Evolutionary conservation across 768 basidiomycete species (phyloP).

Genomic region (Zangia roseola): DNA sequence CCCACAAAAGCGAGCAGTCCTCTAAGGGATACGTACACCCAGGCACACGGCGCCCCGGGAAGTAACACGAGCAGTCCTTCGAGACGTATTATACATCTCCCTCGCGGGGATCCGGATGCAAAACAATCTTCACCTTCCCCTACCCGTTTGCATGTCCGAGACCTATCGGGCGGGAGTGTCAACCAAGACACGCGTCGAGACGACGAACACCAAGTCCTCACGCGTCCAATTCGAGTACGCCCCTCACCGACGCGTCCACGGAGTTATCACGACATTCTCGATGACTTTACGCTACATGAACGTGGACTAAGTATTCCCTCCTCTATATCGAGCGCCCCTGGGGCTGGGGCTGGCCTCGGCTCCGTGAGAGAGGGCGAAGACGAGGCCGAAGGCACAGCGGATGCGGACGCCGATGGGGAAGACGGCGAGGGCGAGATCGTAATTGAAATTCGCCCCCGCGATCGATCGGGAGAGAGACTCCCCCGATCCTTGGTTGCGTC

Average conservation of each 20-base stretch:
- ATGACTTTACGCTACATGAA: conserved; percentile 52
- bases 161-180: background rate
- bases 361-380: conserved; percentile 22
- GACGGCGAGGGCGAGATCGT: background rate
- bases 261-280: conserved; percentile 67
- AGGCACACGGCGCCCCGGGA: conserved; percentile 3
- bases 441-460: conserved; percentile 1
- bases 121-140: conserved; percentile 8
- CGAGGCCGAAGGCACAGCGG: conserved; percentile 7
- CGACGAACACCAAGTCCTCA: background rate
- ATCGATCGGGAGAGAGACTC: background rate
- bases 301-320: conserved; percentile 28
- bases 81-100: conserved; percentile 18
- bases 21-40: conserved; percentile 13
- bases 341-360: conserved; percentile 20
- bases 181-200: conserved; percentile 4
- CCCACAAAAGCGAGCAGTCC: conserved; percentile 21
- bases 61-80: conserved; percentile 24
- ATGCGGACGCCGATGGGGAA: background rate
- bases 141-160: background rate
- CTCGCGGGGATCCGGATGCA: conserved; percentile 16
- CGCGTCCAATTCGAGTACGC: conserved; percentile 31
- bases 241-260: conserved; percentile 44
- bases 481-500: background rate
- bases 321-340: conserved; percentile 29